Base-by-base conservation (phyloP, 768 basidiomycete genomes). In the Tricholoma furcatifolium region DNA sequence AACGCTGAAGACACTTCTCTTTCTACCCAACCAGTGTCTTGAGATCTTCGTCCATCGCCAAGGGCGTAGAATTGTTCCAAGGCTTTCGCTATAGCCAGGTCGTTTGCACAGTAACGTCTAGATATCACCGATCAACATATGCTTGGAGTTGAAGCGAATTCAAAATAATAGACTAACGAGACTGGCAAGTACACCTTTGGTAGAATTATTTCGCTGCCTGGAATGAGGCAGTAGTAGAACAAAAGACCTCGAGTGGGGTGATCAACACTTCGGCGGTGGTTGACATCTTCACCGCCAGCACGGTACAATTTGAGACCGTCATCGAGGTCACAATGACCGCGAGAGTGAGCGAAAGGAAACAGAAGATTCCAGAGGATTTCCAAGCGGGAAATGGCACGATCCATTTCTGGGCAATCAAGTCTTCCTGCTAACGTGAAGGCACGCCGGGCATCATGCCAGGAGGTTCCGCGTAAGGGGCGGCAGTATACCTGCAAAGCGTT, bases 101-200 rank as follows among this genome's bases (percentile, higher is more conserved):
- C 68, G 52, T 66, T 62, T 11, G 45, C 45, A 42, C 68, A 67
- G 51, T 70, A 70, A 3, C 62, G 64, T 12, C 68, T 70, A 46
- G 7, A 27, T 27, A 27, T 27, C 7, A 27, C 3, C 4, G 1
- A 45, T 56, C 30, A 59, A 39, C 46, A 2, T 4, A 32, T 36
- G 10, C 14, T 11, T 24, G n/a, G n/a, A n/a, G n/a, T 35, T 12
- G 15, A 15, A 39, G 24, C 5, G 32, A 24, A 41, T 23, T 30
- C n/a, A 6, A 47, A 4, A 10, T 17, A 17, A 30, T 49, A 46
- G 12, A 65, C 68, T 43, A 23, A 70, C 68, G 63, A 58, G 41
- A 68, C 67, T 12, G 68, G 68, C 20, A 70, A 50, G 43, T 70
- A 70, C 11, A 70, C 57, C 50, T 70, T 70, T 6, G 68, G 68